Percentiles rank a stretch among this genome's conserved stretches.
Evolutionary conservation across 148 eudicot genomes (phyloP).

Genomic region (Rheum nobile): DNA sequence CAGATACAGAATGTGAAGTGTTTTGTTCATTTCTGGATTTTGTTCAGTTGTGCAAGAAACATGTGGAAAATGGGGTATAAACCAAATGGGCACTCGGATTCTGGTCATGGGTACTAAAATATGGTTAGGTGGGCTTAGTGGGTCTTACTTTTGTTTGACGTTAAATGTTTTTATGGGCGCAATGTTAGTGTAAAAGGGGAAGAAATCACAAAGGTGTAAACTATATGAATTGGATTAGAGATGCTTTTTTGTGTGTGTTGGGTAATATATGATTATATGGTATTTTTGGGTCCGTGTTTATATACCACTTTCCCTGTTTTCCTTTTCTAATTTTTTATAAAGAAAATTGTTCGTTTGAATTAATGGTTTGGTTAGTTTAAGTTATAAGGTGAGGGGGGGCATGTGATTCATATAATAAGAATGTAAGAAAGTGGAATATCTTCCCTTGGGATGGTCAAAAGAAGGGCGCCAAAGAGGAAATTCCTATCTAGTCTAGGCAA

Average conservation of each 20-base stretch:
- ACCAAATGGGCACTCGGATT: not conserved
- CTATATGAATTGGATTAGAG: not conserved
- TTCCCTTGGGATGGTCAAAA: slow-evolving; percentile 1
- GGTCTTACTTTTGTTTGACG: not conserved
- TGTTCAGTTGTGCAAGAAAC: not conserved
- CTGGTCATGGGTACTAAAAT: not conserved
- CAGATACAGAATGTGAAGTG: slow-evolving; percentile 5
- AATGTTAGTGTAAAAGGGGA: not conserved
- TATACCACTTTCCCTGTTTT: not conserved
- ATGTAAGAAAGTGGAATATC: not conserved
- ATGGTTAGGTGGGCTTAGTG: not conserved
- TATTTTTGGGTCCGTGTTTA: not conserved
- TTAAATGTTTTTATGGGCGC: not conserved
- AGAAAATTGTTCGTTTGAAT: not conserved
- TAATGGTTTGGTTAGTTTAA: not conserved
- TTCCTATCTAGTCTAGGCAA: not conserved
- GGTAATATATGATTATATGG: not conserved
- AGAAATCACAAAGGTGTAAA: not conserved
- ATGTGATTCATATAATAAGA: not conserved
- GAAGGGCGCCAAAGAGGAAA: not conserved
- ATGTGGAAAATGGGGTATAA: not conserved
- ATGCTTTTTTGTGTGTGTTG: not conserved
- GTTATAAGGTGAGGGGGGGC: not conserved
- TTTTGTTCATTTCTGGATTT: not conserved
- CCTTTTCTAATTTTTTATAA: not conserved